These are phyloP conservation scores for Colletotrichum sublineola DNA, from an alignment of 2,329 filamentous ascomycete genomes.

Conservation along the genomic window DNA sequence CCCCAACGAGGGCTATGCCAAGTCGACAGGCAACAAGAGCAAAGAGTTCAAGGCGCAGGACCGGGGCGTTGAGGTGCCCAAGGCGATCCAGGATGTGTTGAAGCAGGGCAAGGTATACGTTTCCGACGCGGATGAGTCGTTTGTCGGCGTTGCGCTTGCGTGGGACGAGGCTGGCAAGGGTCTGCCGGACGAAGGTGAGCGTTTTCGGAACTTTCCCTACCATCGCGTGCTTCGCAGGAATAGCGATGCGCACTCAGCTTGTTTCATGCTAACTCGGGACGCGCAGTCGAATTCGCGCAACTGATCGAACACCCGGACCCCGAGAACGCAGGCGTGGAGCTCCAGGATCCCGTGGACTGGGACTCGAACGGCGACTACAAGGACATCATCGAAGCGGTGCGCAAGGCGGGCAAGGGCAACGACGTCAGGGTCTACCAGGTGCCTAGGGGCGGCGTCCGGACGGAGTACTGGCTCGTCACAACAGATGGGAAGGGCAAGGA, in stretches of 20 bases:
- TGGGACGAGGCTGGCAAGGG: slow-evolving; percentile 66
- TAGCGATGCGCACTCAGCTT: background rate
- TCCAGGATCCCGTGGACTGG: slow-evolving; percentile 78
- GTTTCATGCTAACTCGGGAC: slow-evolving; percentile 1
- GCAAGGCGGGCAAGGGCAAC: slow-evolving; percentile 70
- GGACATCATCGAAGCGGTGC: slow-evolving; percentile 76
- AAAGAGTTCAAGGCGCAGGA: slow-evolving; percentile 66
- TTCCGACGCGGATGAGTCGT: slow-evolving; percentile 89
- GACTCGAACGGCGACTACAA: slow-evolving; percentile 79
- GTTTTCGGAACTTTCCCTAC: slow-evolving; percentile 3
- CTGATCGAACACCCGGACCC: slow-evolving; percentile 72
- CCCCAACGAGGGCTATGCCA: slow-evolving; percentile 70
- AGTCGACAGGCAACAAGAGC: slow-evolving; percentile 45
- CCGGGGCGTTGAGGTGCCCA: slow-evolving; percentile 71
- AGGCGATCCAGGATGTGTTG: slow-evolving; percentile 63
- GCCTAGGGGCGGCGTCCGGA: slow-evolving; percentile 70
- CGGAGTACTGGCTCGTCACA: slow-evolving; percentile 85
- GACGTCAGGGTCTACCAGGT: slow-evolving; percentile 84
- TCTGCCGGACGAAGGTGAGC: slow-evolving; percentile 73
- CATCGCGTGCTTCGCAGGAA: background rate
- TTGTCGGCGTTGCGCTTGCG: slow-evolving; percentile 79
- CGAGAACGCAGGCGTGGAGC: slow-evolving; percentile 70
- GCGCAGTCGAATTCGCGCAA: slow-evolving; percentile 69
- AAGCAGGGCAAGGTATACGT: slow-evolving; percentile 75
- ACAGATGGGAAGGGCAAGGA: slow-evolving; percentile 68